Evolutionary conservation across 306 rosid genomes (phyloP).

Genomic region (Clitoria ternatea): DNA sequence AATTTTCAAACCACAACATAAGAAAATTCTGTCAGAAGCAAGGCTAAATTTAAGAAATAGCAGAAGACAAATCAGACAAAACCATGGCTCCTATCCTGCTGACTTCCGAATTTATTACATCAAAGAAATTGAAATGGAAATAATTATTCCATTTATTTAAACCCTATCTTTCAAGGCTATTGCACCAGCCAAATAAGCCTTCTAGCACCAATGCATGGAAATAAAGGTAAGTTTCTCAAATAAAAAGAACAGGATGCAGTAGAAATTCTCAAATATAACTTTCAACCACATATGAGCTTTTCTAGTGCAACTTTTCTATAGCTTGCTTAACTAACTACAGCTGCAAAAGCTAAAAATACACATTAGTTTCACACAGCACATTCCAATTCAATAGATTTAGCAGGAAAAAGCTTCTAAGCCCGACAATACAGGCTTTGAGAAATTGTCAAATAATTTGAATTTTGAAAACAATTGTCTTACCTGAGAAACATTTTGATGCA

Average conservation of each 20-base stretch:
- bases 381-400: neutral
- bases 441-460: neutral
- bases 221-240: neutral
- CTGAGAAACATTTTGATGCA: neutral
- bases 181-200: neutral
- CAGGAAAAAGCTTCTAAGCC: neutral
- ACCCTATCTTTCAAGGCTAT: neutral
- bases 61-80: neutral
- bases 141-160: neutral
- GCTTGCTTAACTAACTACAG: neutral
- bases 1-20: conserved; percentile 3
- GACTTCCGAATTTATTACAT: neutral
- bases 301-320: neutral
- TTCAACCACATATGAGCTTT: neutral
- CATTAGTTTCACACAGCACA: neutral
- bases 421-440: neutral
- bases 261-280: neutral
- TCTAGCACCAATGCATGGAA: neutral
- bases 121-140: conserved; percentile 4
- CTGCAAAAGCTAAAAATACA: neutral
- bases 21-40: neutral
- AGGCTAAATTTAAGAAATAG: neutral
- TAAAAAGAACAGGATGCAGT: neutral
- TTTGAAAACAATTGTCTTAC: neutral
- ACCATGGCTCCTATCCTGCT: neutral